A percentile compares a stretch with the other conserved stretches of the same genome.
Conservation (phyloP, 2,329 filamentous ascomycete genomes). For the Decorospora gaudefroyi region DNA sequence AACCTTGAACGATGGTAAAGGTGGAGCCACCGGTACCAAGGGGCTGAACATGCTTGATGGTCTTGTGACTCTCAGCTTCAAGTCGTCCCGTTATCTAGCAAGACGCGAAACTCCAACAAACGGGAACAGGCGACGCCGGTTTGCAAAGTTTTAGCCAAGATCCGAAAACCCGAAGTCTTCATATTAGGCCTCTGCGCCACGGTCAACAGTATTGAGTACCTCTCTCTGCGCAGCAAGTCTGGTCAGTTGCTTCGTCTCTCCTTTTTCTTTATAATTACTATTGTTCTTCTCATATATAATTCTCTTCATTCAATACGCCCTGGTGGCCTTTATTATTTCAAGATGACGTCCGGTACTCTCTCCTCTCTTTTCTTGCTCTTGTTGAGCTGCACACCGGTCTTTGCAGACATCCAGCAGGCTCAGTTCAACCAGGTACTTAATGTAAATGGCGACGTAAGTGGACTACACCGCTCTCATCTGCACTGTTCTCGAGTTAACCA, state of each 20-base stretch:
- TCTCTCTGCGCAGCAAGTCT: constrained; percentile 39
- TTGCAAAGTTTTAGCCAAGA: no score
- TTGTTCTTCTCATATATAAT: constrained; percentile 12
- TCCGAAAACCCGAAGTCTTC: constrained; percentile 19
- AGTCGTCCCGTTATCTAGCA: constrained; percentile 6
- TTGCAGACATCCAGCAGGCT: constrained; percentile 33
- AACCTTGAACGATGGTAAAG: not conserved
- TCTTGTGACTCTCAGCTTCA: constrained; percentile 3
- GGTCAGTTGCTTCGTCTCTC: constrained; percentile 30
- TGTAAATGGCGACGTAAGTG: constrained; percentile 47
- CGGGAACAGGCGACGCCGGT: constrained; percentile 11
- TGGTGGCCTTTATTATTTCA: constrained; percentile 36
- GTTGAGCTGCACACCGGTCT: constrained; percentile 32
- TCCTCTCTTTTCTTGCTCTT: constrained; percentile 37
- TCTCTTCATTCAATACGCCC: constrained; percentile 36
- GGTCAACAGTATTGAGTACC: constrained; percentile 5
- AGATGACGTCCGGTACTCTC: constrained; percentile 47
- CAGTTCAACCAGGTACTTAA: constrained; percentile 49
- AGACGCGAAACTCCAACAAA: constrained; percentile 12
- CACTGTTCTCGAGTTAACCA: constrained; percentile 10
- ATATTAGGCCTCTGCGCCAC: constrained; percentile 32
- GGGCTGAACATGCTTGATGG: constrained; percentile 14
- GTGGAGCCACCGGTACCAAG: not conserved
- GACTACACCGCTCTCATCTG: accelerated
- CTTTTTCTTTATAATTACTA: constrained; percentile 15